Conservation (phyloP, 139 green algal genomes). For the Haematococcus sp. region DNA sequence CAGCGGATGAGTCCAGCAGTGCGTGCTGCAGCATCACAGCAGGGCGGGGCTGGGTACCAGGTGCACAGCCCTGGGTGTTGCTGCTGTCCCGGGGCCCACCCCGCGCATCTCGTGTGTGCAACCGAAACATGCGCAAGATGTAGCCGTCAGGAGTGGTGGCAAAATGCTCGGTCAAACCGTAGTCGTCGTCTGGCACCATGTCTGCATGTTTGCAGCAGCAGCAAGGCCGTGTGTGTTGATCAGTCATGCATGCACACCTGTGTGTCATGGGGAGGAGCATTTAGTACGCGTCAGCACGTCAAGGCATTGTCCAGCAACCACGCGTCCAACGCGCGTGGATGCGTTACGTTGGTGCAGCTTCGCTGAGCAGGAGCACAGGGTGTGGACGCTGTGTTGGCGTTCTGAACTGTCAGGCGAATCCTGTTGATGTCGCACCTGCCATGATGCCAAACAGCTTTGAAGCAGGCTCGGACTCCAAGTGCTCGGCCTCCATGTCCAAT, state of each 20-base stretch:
- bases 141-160: constrained; percentile 51
- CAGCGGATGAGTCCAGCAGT: constrained; percentile 61
- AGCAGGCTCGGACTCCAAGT: background rate
- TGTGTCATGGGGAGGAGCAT: no score
- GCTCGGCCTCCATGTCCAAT: background rate
- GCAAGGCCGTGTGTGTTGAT: no score
- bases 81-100: background rate
- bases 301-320: no score
- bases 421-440: no score
- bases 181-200: background rate
- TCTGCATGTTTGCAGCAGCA: background rate
- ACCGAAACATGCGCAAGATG: constrained; percentile 43
- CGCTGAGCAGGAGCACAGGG: no score
- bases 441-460: background rate
- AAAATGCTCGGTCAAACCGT: constrained; percentile 17
- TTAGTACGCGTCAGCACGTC: no score
- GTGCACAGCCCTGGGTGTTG: background rate
- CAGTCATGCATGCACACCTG: no score
- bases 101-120: background rate
- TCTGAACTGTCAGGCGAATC: background rate
- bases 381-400: no score
- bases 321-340: no score
- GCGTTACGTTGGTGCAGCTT: no score
- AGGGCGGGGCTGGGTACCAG: constrained; percentile 1
- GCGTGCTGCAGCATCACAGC: constrained; percentile 70